These are phyloP conservation scores for Naematelia aurantialba DNA, from an alignment of 768 basidiomycete genomes.

Conservation along the genomic window DNA sequence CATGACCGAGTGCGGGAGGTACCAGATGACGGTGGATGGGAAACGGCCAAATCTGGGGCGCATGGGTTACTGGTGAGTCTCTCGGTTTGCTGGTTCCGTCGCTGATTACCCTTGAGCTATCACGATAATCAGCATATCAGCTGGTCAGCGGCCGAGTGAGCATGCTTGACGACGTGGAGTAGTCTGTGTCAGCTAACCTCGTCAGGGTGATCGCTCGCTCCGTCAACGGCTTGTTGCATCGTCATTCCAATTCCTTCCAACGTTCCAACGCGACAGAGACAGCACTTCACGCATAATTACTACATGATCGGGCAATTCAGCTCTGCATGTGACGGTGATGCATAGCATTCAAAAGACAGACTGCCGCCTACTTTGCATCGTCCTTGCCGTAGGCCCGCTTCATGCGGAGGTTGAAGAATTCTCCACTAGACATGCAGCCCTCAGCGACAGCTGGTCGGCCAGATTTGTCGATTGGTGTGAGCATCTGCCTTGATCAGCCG, in stretches of 20 bases:
- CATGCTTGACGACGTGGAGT: neutral
- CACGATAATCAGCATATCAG: slow-evolving; percentile 4
- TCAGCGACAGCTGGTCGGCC: slow-evolving; percentile 4
- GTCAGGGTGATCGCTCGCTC: neutral
- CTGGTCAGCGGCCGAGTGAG: slow-evolving; percentile 3
- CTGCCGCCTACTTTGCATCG: neutral
- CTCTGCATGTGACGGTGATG: neutral
- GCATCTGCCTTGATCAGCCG: neutral
- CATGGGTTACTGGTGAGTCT: slow-evolving; percentile 6
- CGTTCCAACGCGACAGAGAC: neutral
- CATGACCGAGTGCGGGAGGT: slow-evolving; percentile 6
- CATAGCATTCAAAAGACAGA: neutral
- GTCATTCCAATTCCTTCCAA: slow-evolving; percentile 4
- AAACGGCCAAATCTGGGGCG: neutral
- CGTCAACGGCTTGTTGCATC: slow-evolving; percentile 4
- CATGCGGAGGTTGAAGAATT: slow-evolving; percentile 8
- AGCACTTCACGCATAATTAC: slow-evolving; percentile 1
- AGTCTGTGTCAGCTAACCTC: neutral
- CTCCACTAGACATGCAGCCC: slow-evolving; percentile 8
- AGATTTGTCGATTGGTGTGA: slow-evolving; percentile 3
- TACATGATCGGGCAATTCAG: neutral
- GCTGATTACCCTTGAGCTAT: neutral
- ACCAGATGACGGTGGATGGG: neutral
- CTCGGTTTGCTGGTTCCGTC: too few species aligned
- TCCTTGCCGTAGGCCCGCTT: slow-evolving; percentile 1